These are phyloP conservation scores for Leishmania martiniquensis DNA, from an alignment of 208 protist genomes.

Conservation along the genomic window DNA sequence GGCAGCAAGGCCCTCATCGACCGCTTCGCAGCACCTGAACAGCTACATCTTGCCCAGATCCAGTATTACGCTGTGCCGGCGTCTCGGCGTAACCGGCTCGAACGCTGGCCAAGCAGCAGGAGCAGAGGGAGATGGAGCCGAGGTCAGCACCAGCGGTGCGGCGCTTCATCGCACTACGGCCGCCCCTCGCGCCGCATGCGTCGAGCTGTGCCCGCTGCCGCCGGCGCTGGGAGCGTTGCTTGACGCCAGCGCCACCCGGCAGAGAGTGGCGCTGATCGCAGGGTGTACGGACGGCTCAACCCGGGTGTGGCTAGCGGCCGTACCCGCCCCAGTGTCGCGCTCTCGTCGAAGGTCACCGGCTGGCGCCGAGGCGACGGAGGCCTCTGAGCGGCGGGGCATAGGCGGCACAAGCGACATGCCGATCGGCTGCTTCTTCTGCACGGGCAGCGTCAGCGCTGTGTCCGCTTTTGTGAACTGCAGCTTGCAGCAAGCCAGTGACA, in stretches of 20 bases:
- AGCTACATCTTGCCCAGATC: not conserved
- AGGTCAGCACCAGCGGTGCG: not conserved
- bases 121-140: not conserved
- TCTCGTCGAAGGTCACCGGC: not conserved
- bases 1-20: not conserved
- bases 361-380: not conserved
- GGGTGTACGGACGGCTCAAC: slow-evolving; percentile 40
- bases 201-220: slow-evolving; percentile 25
- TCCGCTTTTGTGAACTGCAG: not conserved
- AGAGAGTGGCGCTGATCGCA: slow-evolving; percentile 23
- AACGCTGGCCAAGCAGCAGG: not conserved
- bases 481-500: not conserved
- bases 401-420: not conserved
- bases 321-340: not conserved
- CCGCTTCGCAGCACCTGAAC: not conserved
- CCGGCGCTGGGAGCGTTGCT: not conserved
- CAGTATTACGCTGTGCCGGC: slow-evolving; percentile 2
- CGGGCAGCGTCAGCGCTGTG: not conserved
- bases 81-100: not conserved
- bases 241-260: not conserved
- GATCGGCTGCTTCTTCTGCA: slow-evolving; percentile 4
- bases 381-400: not conserved
- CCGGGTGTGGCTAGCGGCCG: slow-evolving; percentile 17
- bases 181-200: slow-evolving; percentile 8
- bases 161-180: slow-evolving; percentile 5